Evolutionary conservation across 352 stramenopile genomes (phyloP), one percentile per base, ranked within the genome.

Genomic region (Globisporangium cylindrosporum): DNA sequence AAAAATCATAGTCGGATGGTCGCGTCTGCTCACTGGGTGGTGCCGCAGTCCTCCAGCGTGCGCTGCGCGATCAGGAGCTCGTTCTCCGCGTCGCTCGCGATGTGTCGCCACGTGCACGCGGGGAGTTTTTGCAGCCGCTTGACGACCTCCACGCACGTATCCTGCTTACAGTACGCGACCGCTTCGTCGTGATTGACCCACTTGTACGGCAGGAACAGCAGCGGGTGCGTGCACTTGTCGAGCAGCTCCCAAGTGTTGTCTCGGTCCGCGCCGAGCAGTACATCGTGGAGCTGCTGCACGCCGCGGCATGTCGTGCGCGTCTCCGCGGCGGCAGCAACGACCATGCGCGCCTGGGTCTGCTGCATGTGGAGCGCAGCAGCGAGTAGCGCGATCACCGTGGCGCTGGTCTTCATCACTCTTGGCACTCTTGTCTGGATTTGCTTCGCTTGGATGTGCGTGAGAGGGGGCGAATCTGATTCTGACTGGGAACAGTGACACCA

Each of bases 1-100:
- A n/a, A 59, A 38, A 59, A 24, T n/a, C 27, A 15, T 15, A 59
- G 54, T 24, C 22, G 25, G 49, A 12, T 22, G 3, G 7, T 20
- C 24, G 8, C 8, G n/a, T 46, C 4, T 38, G 29, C 29, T 36
- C 18, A 61, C 18, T 61, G 56, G 20, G n/a, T 20, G n/a, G 7
- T 20, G 8, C 56, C 62, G 65, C 79, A 90, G 75, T 88, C 78
- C 25, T 68, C 36, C 55, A 80, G 62, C 61, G 88, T 74, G 54
- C 82, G 81, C 69, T 85, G 73, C 55, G 76, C 76, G 32, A 79
- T 70, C 41, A 77, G 62, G 46, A 84, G 61, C 53, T 79, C 73
- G 51, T 70, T 72, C 43, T 74, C 73, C 61, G 79, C 75, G 56
- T 75, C 67, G 27, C 43, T 75, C 0, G 78, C 64, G 24, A 76